Base-by-base conservation (phyloP, 306 rosid genomes). In the Hippophae rhamnoides region DNA sequence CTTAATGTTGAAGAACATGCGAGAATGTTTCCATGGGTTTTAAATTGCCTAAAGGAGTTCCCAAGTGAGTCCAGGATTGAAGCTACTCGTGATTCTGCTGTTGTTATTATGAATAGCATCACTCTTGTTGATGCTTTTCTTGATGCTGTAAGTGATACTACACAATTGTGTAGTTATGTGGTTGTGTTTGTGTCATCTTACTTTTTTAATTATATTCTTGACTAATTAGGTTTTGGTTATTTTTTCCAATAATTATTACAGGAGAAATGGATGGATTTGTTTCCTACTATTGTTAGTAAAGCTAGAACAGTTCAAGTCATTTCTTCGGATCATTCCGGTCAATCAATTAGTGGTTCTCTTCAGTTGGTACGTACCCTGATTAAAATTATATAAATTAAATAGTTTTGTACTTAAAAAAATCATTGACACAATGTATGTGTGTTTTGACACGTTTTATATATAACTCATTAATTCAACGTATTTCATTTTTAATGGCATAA, bases 71-170 rank as follows among this genome's bases (percentile, higher is more conserved):
- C 80, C 0, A 85, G 86, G 60, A 87, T 81, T 0, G 93, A 92
- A 77, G 95, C 95, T 60, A 78, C 59, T 13, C 93, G 98, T 31
- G 77, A 87, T 41, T 67, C 74, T 54, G 80, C 86, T 61, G 82
- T 92, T n/a, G 93, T 92, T 60, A 85, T 92, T 47, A 92, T 92
- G 93, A 92, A 92, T 66, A 83, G 96, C 74, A 89, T 92, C 54
- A 92, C 89, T 73, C 89, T 92, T 46, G 95, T 92, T 40, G 96
- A 87, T 63, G 92, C 88, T 56, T 92, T 92, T 51, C 89, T 92
- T 69, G 95, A 92, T 68, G 84, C 86, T 31, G 89, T 89, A 73
- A 82, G 95, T 75, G 5, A 13, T 40, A 5, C 44, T 41, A 7
- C 7, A 2, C 14, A 52, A 10, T 41, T 55, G 3, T 2, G 10